These are phyloP conservation scores for Trypanosoma boissoni DNA, from an alignment of 208 protist genomes.

Conservation along the genomic window DNA sequence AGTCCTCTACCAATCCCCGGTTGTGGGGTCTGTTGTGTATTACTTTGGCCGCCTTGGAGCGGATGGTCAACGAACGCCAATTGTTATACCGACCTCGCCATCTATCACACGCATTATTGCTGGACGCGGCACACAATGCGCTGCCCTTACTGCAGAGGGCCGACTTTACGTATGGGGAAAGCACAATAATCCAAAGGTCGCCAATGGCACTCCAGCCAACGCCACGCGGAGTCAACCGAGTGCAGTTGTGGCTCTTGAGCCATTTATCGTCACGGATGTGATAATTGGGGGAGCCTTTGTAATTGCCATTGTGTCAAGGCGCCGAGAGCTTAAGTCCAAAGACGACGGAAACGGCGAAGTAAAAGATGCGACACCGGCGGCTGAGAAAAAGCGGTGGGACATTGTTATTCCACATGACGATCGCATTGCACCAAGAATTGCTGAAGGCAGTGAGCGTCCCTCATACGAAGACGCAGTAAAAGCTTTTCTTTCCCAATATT, in stretches of 20 bases:
- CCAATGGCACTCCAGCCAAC: conserved; percentile 42
- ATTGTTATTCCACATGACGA: conserved; percentile 76
- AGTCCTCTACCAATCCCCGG: conserved; percentile 56
- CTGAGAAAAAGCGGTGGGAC: conserved; percentile 36
- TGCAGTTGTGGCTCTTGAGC: conserved; percentile 33
- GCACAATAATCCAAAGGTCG: conserved; percentile 48
- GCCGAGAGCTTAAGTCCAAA: conserved; percentile 1
- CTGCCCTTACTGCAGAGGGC: conserved; percentile 36
- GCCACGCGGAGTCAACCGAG: conserved; percentile 26
- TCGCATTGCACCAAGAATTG: conserved; percentile 24
- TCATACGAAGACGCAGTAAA: conserved; percentile 50
- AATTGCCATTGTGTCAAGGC: conserved; percentile 37
- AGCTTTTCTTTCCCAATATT: conserved; percentile 57
- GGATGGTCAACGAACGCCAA: conserved; percentile 56
- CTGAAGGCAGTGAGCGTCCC: not conserved
- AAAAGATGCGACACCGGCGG: too few relatives aligned
- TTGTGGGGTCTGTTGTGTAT: conserved; percentile 69
- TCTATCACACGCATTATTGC: conserved; percentile 35
- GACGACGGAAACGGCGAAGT: conserved; percentile 1
- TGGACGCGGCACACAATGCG: conserved; percentile 49
- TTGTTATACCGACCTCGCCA: conserved; percentile 27
- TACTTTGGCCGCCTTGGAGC: conserved; percentile 67
- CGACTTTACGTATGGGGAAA: conserved; percentile 76
- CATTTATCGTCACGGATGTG: conserved; percentile 31
- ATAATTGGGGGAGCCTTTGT: conserved; percentile 54